Conservation (phyloP, 2,329 filamentous ascomycete species). For the Scopulariopsis brevicaulis region DNA sequence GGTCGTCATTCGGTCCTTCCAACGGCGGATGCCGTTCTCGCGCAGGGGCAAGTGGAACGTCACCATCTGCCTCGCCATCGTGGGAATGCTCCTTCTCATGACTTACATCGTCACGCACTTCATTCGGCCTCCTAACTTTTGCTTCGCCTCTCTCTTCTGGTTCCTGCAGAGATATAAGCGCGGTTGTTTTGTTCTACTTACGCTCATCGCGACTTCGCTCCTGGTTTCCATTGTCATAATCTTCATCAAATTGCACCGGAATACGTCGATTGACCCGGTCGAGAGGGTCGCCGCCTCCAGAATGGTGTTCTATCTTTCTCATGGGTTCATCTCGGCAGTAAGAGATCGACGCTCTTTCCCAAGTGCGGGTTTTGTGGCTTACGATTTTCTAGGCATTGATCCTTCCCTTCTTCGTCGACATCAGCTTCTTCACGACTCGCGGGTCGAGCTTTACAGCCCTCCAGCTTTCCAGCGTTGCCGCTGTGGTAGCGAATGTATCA, state of each 20-base stretch:
- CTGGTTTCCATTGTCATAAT: conserved; percentile 39
- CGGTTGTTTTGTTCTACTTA: conserved; percentile 42
- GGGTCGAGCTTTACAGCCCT: conserved; percentile 23
- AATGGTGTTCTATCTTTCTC: conserved; percentile 56
- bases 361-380: not conserved
- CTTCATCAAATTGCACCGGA: conserved; percentile 44
- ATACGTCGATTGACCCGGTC: conserved; percentile 39
- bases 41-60: conserved; percentile 48
- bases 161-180: conserved; percentile 51
- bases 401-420: conserved; percentile 51
- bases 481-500: conserved; percentile 54
- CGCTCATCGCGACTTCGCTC: conserved; percentile 36
- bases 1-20: conserved; percentile 42
- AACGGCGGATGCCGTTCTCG: conserved; percentile 40
- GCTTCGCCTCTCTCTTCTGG: conserved; percentile 59
- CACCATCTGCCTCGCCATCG: conserved; percentile 35
- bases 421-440: conserved; percentile 27
- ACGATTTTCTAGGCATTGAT: conserved; percentile 34
- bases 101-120: conserved; percentile 49
- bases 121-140: conserved; percentile 43
- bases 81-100: conserved; percentile 37
- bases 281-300: conserved; percentile 54
- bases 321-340: conserved; percentile 47
- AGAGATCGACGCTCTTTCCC: conserved; percentile 14
- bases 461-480: conserved; percentile 48